These are phyloP conservation scores for Cyberlindnera meyerae DNA, from an alignment of 805 yeast genomes.

Conservation along the genomic window DNA sequence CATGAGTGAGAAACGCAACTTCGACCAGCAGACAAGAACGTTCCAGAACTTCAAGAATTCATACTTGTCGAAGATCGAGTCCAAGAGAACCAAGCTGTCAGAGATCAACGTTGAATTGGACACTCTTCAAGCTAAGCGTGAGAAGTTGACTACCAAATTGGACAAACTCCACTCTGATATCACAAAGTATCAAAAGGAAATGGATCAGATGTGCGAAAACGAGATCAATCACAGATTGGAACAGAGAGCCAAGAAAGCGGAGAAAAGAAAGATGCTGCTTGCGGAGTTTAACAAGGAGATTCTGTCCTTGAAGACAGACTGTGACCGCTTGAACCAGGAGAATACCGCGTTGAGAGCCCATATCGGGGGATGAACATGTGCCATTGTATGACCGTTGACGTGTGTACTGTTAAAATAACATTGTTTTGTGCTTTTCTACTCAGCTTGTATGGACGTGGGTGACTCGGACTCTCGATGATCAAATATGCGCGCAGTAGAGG, in stretches of 20 bases:
- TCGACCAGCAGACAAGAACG: conserved; percentile 31
- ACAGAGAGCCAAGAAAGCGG: conserved; percentile 19
- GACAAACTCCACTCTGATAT: conserved; percentile 25
- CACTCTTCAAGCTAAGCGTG: conserved; percentile 29
- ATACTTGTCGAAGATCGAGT: conserved; percentile 24
- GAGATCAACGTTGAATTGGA: conserved; percentile 28
- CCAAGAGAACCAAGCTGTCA: conserved; percentile 20
- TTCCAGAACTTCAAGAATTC: conserved; percentile 29
- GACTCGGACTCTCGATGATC: too few species aligned
- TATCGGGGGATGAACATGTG: background rate
- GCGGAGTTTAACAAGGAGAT: conserved; percentile 26
- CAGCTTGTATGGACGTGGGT: too few species aligned
- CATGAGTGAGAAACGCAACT: conserved; percentile 33
- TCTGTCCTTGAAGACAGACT: conserved; percentile 18
- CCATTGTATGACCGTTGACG: too few species aligned
- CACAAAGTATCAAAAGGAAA: conserved; percentile 12
- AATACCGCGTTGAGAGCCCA: conserved; percentile 14
- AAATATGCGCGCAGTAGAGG: too few species aligned
- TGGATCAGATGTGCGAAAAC: conserved; percentile 10
- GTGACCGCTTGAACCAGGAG: conserved; percentile 15
- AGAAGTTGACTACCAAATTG: conserved; percentile 29
- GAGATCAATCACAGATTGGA: conserved; percentile 15
- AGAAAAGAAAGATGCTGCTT: conserved; percentile 19
- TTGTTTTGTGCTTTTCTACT: too few species aligned
- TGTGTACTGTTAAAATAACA: too few species aligned